Evolutionary conservation across 2,329 filamentous ascomycete species (phyloP), one percentile per base, ranked within the genome.

Genomic region (Xylariomycetidae sp.): DNA sequence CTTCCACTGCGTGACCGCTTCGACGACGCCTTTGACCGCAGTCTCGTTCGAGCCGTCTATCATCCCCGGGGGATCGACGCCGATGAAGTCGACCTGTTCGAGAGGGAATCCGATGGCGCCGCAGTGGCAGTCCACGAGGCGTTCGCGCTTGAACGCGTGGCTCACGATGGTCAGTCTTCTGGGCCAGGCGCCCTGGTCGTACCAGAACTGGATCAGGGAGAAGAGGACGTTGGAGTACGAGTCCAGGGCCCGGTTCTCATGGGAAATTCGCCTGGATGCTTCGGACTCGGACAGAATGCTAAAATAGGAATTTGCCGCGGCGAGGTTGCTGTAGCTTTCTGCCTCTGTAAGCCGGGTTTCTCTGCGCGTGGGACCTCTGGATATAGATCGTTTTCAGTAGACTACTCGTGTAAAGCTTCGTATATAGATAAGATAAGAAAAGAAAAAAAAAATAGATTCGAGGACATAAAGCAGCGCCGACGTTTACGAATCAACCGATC

Each of bases 161-260:
- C 79, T 82, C 25, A 88, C 64, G 14, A 88, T 64, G 13, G 76
- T 83, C 12, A 88, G 51, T 5, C 57, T 62, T 2, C 34, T 31
- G 0, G 83, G 82, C 69, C 80, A 87, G 8, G 20, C 20, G 23
- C 53, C 41, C 41, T 63, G 61, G 38, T 72, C 76, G 3, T 69
- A 64, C 42, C 82, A 67, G 50, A 76, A 78, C 22, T 62, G 53
- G 12, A 67, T 48, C 3, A 94, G 65, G 10, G 82, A 83, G 55
- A 89, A 88, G 12, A 94, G 62, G 5, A 95, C 63, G 54, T 95
- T 95, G 54, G 88, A 82, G 52, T 87, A 90, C 2, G 84, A 90
- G 58, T 96, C 89, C 2, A 90, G 78, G 0, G 89, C 87, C 34
- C 74, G 70, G 7, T 80, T 72, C 53, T 95, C 88, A 3, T 77